Evolutionary conservation across 805 yeast species (phyloP), one percentile per base, ranked within the genome.

Genomic region (Myxozyma geophila): DNA sequence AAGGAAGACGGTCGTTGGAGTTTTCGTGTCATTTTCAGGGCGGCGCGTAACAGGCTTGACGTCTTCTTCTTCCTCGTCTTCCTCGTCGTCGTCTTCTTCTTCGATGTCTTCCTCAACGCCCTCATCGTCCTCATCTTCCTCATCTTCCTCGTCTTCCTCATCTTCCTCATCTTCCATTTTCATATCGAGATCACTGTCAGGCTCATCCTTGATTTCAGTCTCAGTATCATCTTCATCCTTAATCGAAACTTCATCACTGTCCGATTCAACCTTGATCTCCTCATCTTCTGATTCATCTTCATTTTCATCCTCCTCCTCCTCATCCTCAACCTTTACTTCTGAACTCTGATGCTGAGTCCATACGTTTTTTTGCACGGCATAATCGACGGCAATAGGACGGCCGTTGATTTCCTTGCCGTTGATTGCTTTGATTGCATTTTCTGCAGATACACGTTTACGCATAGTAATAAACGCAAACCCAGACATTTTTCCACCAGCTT

Each of bases 391-490:
- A 54, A 95, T 98, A 67, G 85, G 87, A 76, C 99, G 85, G 2
- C 92, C 98, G 71, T 86, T 91, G 59, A 95, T 89, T 75, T 90
- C 86, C 73, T 92, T 77, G 7, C 89, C 96, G 57, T 80, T 82
- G 23, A 86, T 80, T 40, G 83, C 91, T 70, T 89, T 89, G 41
- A 92, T 85, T 0, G 97, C 98, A 61, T 79, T 81, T 70, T 85
- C 87, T 55, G 99, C 98, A 67, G 87, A 85, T 36, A 84, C 77
- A 66, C 85, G 81, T 72, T 88, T 90, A 72, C 85, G 85, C 96
- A 95, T 89, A 0, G 95, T 88, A 9, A 95, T 92, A 75, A 95
- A 95, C 0, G 92, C 99, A 82, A 93, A 95, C 10, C 99, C 99
- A 64, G 88, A 80, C 95, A 95, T 89, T 74, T 84, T 87, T 15